Conservation (phyloP, 768 basidiomycete genomes). For the Termitomyces sp. region DNA sequence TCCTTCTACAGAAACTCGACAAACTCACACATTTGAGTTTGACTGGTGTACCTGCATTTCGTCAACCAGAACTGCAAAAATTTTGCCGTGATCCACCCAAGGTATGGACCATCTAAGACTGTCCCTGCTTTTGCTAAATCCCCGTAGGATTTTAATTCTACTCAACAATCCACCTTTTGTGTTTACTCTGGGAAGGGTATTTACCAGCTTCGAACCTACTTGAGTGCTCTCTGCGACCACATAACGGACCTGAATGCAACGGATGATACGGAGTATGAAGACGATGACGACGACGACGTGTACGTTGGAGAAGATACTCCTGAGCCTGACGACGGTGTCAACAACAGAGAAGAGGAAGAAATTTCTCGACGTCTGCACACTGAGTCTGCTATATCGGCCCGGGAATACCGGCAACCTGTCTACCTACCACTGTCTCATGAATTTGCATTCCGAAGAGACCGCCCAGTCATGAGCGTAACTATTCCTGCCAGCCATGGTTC, state of each 20-base stretch:
- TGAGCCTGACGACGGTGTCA: constrained; percentile 33
- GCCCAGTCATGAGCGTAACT: constrained; percentile 21
- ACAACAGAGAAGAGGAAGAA: constrained; percentile 28
- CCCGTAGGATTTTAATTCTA: constrained; percentile 80
- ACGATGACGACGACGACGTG: constrained; percentile 48
- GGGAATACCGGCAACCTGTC: constrained; percentile 17
- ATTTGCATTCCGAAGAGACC: constrained; percentile 29
- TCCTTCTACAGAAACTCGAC: constrained; percentile 81
- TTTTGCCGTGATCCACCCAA: constrained; percentile 87
- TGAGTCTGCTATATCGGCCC: constrained; percentile 17
- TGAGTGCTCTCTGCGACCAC: constrained; percentile 70
- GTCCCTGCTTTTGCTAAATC: constrained; percentile 2
- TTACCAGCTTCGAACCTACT: constrained; percentile 68
- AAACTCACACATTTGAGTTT: constrained; percentile 92
- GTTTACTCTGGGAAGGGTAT: constrained; percentile 96
- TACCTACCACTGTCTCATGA: constrained; percentile 24
- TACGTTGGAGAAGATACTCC: constrained; percentile 43
- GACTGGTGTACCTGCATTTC: constrained; percentile 95
- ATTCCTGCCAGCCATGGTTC: constrained; percentile 13
- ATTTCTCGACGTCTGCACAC: constrained; percentile 22
- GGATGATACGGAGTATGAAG: constrained; percentile 65
- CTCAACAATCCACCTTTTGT: constrained; percentile 88
- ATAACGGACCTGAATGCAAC: constrained; percentile 69
- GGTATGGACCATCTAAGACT: constrained; percentile 35
- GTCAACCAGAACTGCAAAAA: constrained; percentile 74